Base-by-base conservation (phyloP, 2,329 filamentous ascomycete species). In the Triangularia setosa region DNA sequence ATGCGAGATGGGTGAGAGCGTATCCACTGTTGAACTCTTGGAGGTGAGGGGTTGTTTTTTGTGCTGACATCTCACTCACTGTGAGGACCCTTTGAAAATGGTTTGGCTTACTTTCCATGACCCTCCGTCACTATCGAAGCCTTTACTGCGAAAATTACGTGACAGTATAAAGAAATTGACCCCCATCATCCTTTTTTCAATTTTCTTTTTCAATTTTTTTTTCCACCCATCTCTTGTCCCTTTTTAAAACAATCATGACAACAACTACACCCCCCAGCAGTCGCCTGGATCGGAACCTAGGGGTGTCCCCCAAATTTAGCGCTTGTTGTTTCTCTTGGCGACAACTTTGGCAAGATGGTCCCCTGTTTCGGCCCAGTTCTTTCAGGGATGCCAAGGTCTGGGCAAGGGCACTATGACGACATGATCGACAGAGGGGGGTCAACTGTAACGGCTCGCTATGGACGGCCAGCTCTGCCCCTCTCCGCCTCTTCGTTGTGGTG, bases 381-480 rank as follows among this genome's bases (percentile, higher is more conserved):
- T 48, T 8, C 40, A 48, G 12, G 40, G 40, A 48, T 48, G 4
- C 9, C 7, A 2, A 4, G n/a, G 40, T 48, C 40, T 48, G n/a
- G 40, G 40, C 40, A 21, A 14, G 40, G 40, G 14, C n/a, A 48
- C 40, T 53, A 60, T 60, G 58, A 60, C 58, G 58, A 60, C 58
- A 60, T 60, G 40, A 52, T 30, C 40, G 58, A 60, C 25, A 55
- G 52, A 55, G 52, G 52, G 52, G 52, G n/a, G 11, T 21, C n/a
- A 48, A 48, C 40, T 21, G 18, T 21, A 21, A 21, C 40, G 40
- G 40, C 40, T n/a, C 40, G 40, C 7, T 3, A 33, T n/a, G 5
- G 30, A 33, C 5, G 9, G 7, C 14, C 14, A 40, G 16, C 35
- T 18, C 14, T 40, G 16, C 35, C 35, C 35, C 35, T n/a, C 14